Base-by-base conservation (phyloP, 2,329 filamentous ascomycete species). In the Botrytis elliptica region DNA sequence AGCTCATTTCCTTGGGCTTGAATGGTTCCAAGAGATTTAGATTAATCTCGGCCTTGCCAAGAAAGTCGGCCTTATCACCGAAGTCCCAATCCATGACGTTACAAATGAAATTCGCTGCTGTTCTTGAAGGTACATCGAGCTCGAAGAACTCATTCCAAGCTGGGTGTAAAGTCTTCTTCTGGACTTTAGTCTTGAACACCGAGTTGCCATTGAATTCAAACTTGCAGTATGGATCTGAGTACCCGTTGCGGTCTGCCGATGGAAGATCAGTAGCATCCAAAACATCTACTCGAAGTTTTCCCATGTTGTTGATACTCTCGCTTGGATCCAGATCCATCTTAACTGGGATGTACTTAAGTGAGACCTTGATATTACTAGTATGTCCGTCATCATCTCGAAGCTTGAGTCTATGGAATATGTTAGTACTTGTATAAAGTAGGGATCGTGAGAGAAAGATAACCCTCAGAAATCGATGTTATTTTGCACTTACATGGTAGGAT, bases 241-340 rank as follows among this genome's bases (percentile, higher is more conserved):
- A 98, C 78, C 96, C 96, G 81, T 99, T 99, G 49, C 94, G 91
- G 80, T 99, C 96, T 42, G 95, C 95, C 1, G 96, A 91, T 12
- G 96, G 96, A n/a, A 99, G 88, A 74, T 97, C 91, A 14, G 89
- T 85, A 29, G 91, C 96, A 82, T 97, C 94, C 55, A 98, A 85
- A 29, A 99, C 88, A 79, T 98, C 94, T n/a, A 99, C 93, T 33
- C 95, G 93, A 36, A 99, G 90, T 74, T 91, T 95, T 74, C 96
- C 96, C 90, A 97, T 97, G 84, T 99, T 99, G 88, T 98, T 98
- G 86, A 99, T 97, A 80, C 94, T 98, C 84, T 99, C 96, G 79
- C 91, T 94, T 0, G 96, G 93, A 80, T 99, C 94, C 67, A 99
- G 91, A 73, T 90, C 86, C 96, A 99, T 99, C 84, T 93, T 90